Evolutionary conservation across 2,329 filamentous ascomycete species (phyloP).

Genomic region (Purpureocillium lavendulum): DNA sequence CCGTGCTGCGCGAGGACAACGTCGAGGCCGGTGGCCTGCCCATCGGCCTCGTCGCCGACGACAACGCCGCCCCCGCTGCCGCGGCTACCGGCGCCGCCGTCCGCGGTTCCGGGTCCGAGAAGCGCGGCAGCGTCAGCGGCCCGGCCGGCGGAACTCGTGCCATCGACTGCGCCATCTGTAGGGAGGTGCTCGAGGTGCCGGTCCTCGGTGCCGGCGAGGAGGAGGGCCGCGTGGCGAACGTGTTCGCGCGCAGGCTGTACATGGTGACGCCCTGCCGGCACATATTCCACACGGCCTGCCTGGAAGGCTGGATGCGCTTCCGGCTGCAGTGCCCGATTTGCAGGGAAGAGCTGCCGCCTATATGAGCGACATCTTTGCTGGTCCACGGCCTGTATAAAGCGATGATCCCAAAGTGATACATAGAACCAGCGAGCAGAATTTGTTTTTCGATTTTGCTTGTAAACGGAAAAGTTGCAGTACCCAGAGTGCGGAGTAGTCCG

Average conservation of each 20-base stretch:
- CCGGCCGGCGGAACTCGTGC: constrained; percentile 22
- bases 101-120: constrained; percentile 3
- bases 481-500: no score
- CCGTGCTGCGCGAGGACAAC: constrained; percentile 74
- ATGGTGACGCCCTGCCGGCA: constrained; percentile 98
- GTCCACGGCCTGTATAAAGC: neutral
- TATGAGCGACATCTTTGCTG: constrained; percentile 55
- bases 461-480: no score
- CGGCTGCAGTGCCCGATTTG: constrained; percentile 92
- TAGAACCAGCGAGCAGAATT: no score
- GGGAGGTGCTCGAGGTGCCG: constrained; percentile 83
- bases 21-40: constrained; percentile 73
- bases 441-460: no score
- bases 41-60: constrained; percentile 52
- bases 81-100: neutral
- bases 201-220: constrained; percentile 56
- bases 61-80: constrained; percentile 12
- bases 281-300: constrained; percentile 84
- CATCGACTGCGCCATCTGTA: constrained; percentile 93
- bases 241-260: constrained; percentile 74
- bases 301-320: constrained; percentile 96
- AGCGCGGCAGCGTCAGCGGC: constrained; percentile 3
- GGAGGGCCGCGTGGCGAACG: constrained; percentile 50
- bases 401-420: neutral
- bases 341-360: constrained; percentile 75